phyloP scores from a whole-genome alignment of 352 stramenopile species.

The Blastocystis sp. region DNA sequence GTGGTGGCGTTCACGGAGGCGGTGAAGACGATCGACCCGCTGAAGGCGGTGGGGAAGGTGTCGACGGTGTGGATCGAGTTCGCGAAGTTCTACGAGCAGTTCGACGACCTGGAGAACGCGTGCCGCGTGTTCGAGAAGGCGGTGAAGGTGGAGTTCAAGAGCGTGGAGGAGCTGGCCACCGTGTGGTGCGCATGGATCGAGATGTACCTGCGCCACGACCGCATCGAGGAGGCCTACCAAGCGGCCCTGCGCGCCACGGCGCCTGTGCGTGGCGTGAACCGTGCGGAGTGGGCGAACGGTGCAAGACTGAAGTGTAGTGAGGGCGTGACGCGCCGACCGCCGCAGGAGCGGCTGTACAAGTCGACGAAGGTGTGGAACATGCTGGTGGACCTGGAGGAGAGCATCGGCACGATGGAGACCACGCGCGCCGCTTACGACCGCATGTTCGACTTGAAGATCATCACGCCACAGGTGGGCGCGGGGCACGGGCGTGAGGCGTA shows the following conservation, averaged over 20 bases:
- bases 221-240: conserved; percentile 87
- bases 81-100: conserved; percentile 80
- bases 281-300: not conserved
- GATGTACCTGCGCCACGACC: conserved; percentile 89
- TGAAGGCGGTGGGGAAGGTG: conserved; percentile 81
- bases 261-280: conserved; percentile 66
- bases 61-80: conserved; percentile 88
- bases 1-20: conserved; percentile 84
- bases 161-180: conserved; percentile 85
- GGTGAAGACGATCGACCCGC: conserved; percentile 85
- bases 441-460: conserved; percentile 89
- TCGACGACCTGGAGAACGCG: conserved; percentile 83
- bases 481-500: not conserved
- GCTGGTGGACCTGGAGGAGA: conserved; percentile 95
- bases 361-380: conserved; percentile 91
- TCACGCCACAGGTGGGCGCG: conserved; percentile 79
- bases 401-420: conserved; percentile 87
- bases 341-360: conserved; percentile 77
- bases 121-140: conserved; percentile 86
- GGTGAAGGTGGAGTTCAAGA: conserved; percentile 77
- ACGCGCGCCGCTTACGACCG: conserved; percentile 90
- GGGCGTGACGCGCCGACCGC: not conserved
- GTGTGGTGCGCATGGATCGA: conserved; percentile 91
- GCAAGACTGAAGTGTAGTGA: not conserved
- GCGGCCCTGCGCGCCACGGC: conserved; percentile 81